Conservation (phyloP, 306 rosid genomes). For the Ammopiptanthus mongolicus region DNA sequence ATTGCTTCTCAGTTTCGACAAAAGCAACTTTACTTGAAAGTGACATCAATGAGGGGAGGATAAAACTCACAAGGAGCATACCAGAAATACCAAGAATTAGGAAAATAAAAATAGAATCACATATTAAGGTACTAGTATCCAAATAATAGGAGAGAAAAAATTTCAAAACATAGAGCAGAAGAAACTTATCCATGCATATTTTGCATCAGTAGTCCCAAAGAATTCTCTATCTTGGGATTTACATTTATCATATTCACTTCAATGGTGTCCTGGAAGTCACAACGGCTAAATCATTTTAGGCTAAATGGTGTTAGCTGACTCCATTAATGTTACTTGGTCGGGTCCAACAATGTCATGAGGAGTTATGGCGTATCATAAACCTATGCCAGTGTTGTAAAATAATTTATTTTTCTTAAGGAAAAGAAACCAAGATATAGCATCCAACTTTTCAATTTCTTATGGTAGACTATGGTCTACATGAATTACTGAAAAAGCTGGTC, state of each 20-base stretch:
- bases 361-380: neutral
- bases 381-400: too few species aligned
- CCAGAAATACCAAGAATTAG: neutral
- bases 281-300: neutral
- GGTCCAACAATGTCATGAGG: neutral
- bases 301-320: neutral
- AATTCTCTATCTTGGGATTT: neutral
- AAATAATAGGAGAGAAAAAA: neutral
- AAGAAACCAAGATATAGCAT: too few species aligned
- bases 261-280: neutral
- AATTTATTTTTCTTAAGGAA: too few species aligned
- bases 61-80: neutral
- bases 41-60: neutral
- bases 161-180: neutral
- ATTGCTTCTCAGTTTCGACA: neutral
- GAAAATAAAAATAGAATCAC: neutral
- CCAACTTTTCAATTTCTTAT: too few species aligned
- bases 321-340: neutral
- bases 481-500: too few species aligned
- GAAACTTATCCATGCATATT: neutral
- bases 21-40: neutral
- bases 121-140: neutral
- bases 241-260: slow-evolving; percentile 13
- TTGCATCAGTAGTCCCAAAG: neutral
- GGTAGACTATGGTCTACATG: too few species aligned